These are phyloP conservation scores for Neurospora sp. DNA, from an alignment of 495 filamentous ascomycete genomes.

Conservation along the genomic window DNA sequence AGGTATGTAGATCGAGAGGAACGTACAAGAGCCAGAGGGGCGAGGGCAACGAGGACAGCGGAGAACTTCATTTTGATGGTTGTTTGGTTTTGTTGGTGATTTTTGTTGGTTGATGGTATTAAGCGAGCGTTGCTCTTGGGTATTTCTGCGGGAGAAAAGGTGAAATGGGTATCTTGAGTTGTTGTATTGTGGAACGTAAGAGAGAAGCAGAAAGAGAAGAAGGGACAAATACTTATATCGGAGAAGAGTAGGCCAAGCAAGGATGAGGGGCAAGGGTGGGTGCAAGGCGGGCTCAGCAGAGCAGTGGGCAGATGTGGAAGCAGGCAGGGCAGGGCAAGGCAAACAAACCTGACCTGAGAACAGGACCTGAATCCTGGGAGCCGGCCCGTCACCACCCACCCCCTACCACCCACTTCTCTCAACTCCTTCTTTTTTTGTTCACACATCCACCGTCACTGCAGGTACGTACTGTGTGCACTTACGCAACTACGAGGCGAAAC, in stretches of 20 bases:
- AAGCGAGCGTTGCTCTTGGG: background rate
- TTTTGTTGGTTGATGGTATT: background rate
- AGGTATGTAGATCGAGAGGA: background rate
- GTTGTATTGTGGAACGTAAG: background rate
- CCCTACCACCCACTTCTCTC: background rate
- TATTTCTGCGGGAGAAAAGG: background rate
- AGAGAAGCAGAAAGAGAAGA: background rate
- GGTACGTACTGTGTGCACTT: background rate
- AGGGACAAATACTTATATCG: background rate
- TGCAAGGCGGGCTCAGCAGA: background rate
- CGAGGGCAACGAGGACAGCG: conserved; percentile 14
- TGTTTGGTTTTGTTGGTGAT: background rate
- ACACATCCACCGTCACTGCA: background rate
- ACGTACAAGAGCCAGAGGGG: conserved; percentile 20
- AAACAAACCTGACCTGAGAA: background rate
- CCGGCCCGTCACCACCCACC: background rate
- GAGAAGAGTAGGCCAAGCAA: background rate
- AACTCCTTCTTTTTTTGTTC: background rate
- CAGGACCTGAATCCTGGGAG: background rate
- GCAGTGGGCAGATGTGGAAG: background rate
- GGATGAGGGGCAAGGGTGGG: background rate
- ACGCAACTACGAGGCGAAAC: background rate
- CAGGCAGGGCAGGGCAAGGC: background rate
- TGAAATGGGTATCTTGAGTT: background rate
- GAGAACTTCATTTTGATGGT: conserved; percentile 18